These are phyloP conservation scores for Termitomyces titanicus DNA, from an alignment of 768 basidiomycete species.

Conservation along the genomic window DNA sequence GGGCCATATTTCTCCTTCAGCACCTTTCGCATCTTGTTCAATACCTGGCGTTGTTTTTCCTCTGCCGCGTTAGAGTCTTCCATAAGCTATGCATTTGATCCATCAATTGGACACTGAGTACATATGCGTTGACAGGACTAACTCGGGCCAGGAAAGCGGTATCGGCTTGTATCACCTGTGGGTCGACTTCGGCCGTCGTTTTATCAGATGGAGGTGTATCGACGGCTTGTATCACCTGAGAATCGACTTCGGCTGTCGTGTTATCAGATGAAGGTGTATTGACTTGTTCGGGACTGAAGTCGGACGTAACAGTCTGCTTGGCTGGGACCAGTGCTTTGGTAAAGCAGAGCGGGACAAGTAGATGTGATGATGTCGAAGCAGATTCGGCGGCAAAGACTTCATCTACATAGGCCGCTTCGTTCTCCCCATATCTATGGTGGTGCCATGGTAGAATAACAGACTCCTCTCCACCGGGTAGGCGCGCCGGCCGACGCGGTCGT, in stretches of 20 bases:
- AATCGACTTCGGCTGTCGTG: too few species aligned
- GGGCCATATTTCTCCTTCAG: slow-evolving; percentile 28
- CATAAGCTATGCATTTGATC: not conserved
- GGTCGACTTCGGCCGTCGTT: not conserved
- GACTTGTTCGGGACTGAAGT: not conserved
- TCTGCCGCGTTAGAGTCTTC: not conserved
- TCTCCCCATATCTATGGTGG: not conserved
- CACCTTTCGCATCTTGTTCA: slow-evolving; percentile 17
- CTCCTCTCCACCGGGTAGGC: not conserved
- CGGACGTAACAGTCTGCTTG: not conserved
- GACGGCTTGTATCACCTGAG: not conserved
- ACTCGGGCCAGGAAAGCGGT: not conserved
- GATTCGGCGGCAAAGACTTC: not conserved
- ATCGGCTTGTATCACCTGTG: not conserved
- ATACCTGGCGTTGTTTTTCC: not conserved
- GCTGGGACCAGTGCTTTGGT: not conserved
- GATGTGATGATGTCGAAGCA: not conserved
- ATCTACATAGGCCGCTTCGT: not conserved
- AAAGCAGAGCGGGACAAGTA: too few species aligned
- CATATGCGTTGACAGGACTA: not conserved
- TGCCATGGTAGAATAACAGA: not conserved
- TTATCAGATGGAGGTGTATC: too few species aligned
- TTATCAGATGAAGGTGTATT: too few species aligned
- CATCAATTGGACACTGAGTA: not conserved
- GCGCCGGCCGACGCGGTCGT: not conserved